Evolutionary conservation across 1,284 basidiomycete genomes (phyloP), one percentile per base, ranked within the genome.

Genomic region (Anthracocystis walkeri): DNA sequence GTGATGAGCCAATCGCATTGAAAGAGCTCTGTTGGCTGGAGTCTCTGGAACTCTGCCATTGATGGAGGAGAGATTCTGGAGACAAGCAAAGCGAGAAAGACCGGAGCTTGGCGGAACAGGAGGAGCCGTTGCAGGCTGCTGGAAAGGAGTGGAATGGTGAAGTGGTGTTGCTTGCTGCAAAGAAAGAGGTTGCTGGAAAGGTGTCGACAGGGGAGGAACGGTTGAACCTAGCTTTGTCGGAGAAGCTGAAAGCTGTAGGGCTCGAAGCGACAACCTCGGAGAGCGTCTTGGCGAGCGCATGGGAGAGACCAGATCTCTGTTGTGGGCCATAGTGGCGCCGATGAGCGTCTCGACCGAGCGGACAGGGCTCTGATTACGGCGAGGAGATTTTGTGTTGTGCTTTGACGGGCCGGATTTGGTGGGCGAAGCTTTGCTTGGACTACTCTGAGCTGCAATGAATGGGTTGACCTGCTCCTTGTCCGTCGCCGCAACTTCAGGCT

Each of bases 281-380:
- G 71, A 74, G 29, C 71, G 65, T 40, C 71, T 51, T 0, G 71
- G 65, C 14, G 71, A 69, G 45, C 65, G 65, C 45, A 52, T 53
- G 16, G 71, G 71, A 31, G 71, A 74, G 33, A 20, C 25, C 1
- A 61, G 27, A 11, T 74, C 61, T 10, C 41, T 51, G 51, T 69
- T 65, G 8, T 68, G 62, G 14, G 58, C 53, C 65, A 65, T 56
- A 2, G 71, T 59, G 4, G 62, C 71, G 8, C 56, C 65, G 51
- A 74, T 69, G 40, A 74, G 65, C 23, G 71, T 55, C 46, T 74
- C 71, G 56, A 74, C 55, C 2, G 65, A 65, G 23, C 71, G 61
- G 16, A 74, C 50, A 2, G 71, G 65, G 31, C 71, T 74, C 31
- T 69, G 62, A 2, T 20, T 51, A 11, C 60, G 60, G 27, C 42